Base-by-base conservation (phyloP, 2,329 filamentous ascomycete species). In the Pestalotiopsis fici region DNA sequence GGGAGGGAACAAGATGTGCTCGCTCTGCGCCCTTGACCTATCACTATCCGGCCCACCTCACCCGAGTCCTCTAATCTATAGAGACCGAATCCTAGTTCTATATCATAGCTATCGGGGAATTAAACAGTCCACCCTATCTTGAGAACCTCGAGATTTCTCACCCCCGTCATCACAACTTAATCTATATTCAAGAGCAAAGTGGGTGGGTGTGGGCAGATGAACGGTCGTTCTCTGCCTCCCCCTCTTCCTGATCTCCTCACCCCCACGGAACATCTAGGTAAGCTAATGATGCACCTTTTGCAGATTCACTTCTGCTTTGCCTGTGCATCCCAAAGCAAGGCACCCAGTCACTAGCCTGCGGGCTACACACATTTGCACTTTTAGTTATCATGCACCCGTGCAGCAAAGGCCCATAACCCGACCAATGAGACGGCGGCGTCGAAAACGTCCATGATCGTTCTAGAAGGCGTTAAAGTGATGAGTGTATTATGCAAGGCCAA, bases 391-490 rank as follows among this genome's bases (percentile, higher is more conserved):
- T 50, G 43, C 43, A 11, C 18, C 18, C 21, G 43, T 21, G 43
- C n/a, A 50, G 43, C 43, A 50, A 23, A n/a, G 35, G 6, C 21
- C 59, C n/a, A n/a, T 35, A 15, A 28, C 6, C 35, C 28, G 13
- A n/a, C 59, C 59, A 62, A 62, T 62, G 21, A 50, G 3, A 9
- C n/a, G 15, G 3, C 39, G 37, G n/a, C 37, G 37, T 39, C 37
- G 23, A 43, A 15, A 47, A 47, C 57, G 28, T 47, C 39, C 37
- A 62, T 62, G 59, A 62, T 62, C 37, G 59, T 62, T 62, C 59
- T 62, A 62, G 59, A 62, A 62, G 59, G 59, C 27, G 59, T 47
- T 35, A 35, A 35, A 37, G 28, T 31, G 31, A n/a, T 12, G 7
- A 21, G n/a, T 6, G 28, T 35, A 15, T 18, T n/a, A 60, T 60